phyloP scores from a whole-genome alignment of 2,329 filamentous ascomycete species.

The Cladosporium sp. region DNA sequence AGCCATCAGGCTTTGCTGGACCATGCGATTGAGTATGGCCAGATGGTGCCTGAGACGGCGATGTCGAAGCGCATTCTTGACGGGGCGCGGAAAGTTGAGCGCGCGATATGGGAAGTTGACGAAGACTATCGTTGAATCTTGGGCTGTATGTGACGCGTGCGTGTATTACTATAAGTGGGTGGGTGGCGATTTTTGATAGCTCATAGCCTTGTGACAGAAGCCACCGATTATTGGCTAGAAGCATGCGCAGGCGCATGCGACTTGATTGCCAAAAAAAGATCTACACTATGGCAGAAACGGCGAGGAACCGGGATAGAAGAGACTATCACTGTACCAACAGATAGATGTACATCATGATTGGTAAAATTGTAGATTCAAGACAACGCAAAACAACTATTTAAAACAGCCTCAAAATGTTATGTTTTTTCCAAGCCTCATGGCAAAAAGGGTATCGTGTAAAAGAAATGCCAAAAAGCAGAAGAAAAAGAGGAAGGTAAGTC shows the following conservation, averaged over 20 bases:
- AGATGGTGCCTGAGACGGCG: constrained; percentile 23
- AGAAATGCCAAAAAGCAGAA: not conserved
- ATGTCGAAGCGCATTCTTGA: constrained; percentile 22
- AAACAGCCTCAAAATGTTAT: not conserved
- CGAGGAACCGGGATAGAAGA: not conserved
- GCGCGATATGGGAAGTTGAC: constrained; percentile 24
- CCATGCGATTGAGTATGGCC: constrained; percentile 24
- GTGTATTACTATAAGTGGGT: not conserved
- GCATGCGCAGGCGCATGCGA: not conserved
- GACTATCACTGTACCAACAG: not conserved
- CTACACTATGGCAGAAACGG: too few species aligned
- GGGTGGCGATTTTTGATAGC: not conserved
- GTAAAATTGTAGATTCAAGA: too few species aligned
- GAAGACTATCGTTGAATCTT: constrained; percentile 8
- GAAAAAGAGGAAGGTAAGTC: not conserved
- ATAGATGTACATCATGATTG: not conserved
- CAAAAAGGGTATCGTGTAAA: constrained; percentile 12
- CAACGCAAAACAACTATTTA: not conserved
- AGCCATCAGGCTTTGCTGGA: constrained; percentile 24
- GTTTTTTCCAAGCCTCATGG: not conserved
- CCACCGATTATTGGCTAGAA: not conserved
- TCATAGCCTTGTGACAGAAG: not conserved
- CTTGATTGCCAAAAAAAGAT: too few species aligned
- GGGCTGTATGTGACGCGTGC: not conserved
- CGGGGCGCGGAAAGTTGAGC: constrained; percentile 20